phyloP scores from a whole-genome alignment of 2,329 filamentous ascomycete species.

The Hypoxylon sp. region DNA sequence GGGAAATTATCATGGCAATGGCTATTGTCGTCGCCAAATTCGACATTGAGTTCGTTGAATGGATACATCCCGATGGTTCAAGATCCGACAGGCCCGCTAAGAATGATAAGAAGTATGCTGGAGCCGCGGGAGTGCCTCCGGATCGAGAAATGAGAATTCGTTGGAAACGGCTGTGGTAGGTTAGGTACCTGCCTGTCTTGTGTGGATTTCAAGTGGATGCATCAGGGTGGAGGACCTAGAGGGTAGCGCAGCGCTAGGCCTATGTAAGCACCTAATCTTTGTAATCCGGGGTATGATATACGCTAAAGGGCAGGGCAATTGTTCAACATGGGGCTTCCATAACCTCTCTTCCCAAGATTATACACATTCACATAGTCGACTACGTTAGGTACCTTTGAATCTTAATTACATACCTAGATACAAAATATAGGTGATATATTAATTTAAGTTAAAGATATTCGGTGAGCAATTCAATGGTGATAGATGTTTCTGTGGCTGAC shows the following conservation, averaged over 20 bases:
- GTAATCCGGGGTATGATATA: not conserved
- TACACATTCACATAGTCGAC: not conserved
- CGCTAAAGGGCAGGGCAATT: no score
- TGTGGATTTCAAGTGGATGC: not conserved
- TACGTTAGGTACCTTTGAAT: not conserved
- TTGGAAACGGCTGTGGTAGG: constrained; percentile 23
- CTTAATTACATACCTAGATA: not conserved
- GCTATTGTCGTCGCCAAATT: constrained; percentile 53
- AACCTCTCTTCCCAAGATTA: not conserved
- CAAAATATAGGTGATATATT: not conserved
- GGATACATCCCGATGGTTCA: constrained; percentile 32
- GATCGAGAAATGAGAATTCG: constrained; percentile 44
- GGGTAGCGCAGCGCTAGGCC: no score
- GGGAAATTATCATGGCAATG: constrained; percentile 56
- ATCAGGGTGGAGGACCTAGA: no score
- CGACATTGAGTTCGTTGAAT: constrained; percentile 53
- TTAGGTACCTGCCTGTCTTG: no score
- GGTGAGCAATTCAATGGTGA: constrained; percentile 48
- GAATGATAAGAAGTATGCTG: constrained; percentile 28
- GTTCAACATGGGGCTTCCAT: no score
- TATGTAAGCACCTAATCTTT: no score
- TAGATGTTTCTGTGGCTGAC: constrained; percentile 46
- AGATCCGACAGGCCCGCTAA: constrained; percentile 31
- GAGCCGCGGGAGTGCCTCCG: constrained; percentile 29
- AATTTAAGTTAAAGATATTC: constrained; percentile 23